These are phyloP conservation scores for Epicoccum nigrum DNA, from an alignment of 2,329 filamentous ascomycete genomes.

Conservation along the genomic window DNA sequence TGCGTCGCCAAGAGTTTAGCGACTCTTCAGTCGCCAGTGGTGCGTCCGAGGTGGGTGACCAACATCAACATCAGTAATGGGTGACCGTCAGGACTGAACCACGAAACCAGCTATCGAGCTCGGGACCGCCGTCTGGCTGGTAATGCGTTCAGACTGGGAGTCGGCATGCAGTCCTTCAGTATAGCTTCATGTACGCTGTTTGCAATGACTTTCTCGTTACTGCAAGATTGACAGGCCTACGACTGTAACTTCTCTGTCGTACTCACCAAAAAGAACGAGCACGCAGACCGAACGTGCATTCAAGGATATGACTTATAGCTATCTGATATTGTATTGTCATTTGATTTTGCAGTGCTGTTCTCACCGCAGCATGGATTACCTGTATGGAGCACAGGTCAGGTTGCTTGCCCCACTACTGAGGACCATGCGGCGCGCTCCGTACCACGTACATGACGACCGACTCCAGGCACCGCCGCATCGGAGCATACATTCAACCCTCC, in stretches of 20 bases:
- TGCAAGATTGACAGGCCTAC: too few relatives aligned
- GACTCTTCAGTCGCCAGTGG: constrained; percentile 17
- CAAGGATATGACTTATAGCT: too few relatives aligned
- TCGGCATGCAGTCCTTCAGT: too few relatives aligned
- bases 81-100: too few relatives aligned
- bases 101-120: too few relatives aligned
- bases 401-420: constrained; percentile 26
- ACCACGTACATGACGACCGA: constrained; percentile 26
- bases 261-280: too few relatives aligned
- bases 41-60: constrained; percentile 32
- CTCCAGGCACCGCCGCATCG: constrained; percentile 18
- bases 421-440: constrained; percentile 10
- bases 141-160: too few relatives aligned
- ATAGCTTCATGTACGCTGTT: too few relatives aligned
- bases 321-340: neutral
- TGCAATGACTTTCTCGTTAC: too few relatives aligned
- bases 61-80: neutral
- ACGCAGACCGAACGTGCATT: too few relatives aligned
- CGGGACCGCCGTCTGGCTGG: too few relatives aligned
- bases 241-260: too few relatives aligned
- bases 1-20: constrained; percentile 29
- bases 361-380: constrained; percentile 3
- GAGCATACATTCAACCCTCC: constrained; percentile 16
- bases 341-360: neutral
- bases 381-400: constrained; percentile 19